phyloP scores from a whole-genome alignment of 2,329 filamentous ascomycete species.

The Cytospora schulzeri region DNA sequence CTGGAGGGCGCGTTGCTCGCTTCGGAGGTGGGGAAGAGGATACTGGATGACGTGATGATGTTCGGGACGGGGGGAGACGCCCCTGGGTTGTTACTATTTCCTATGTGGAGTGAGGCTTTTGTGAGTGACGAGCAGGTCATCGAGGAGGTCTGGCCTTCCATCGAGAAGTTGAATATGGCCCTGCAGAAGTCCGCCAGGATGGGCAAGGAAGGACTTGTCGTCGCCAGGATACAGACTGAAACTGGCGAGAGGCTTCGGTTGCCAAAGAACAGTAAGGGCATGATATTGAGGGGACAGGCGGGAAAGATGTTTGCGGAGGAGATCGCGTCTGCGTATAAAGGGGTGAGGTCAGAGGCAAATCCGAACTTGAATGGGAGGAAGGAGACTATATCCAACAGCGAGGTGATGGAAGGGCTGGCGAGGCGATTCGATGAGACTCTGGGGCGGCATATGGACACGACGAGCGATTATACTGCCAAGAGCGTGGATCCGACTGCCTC shows the following conservation, averaged over 20 bases:
- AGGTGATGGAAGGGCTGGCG: constrained; percentile 39
- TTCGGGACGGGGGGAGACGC: constrained; percentile 61
- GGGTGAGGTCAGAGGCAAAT: neutral
- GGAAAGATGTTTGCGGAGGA: constrained; percentile 49
- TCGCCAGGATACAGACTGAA: constrained; percentile 40
- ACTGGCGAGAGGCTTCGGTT: constrained; percentile 37
- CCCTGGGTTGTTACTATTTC: constrained; percentile 59
- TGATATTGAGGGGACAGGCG: constrained; percentile 53
- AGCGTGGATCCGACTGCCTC: constrained; percentile 63
- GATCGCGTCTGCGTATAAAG: constrained; percentile 51
- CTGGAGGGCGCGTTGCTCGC: constrained; percentile 58
- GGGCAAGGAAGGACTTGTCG: constrained; percentile 54
- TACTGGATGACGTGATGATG: constrained; percentile 58
- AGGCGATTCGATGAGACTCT: constrained; percentile 38
- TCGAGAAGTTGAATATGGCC: constrained; percentile 51
- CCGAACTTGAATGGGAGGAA: constrained; percentile 2
- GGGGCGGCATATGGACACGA: constrained; percentile 35
- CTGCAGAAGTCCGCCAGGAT: constrained; percentile 52
- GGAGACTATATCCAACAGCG: constrained; percentile 36
- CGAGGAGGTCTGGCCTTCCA: constrained; percentile 42
- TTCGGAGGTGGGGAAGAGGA: constrained; percentile 34
- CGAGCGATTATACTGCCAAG: constrained; percentile 57
- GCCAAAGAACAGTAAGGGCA: constrained; percentile 66
- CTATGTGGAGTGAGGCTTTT: constrained; percentile 33
- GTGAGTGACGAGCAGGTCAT: constrained; percentile 42